phyloP scores from a whole-genome alignment of 345 rosid species.

The Salix udensis region DNA sequence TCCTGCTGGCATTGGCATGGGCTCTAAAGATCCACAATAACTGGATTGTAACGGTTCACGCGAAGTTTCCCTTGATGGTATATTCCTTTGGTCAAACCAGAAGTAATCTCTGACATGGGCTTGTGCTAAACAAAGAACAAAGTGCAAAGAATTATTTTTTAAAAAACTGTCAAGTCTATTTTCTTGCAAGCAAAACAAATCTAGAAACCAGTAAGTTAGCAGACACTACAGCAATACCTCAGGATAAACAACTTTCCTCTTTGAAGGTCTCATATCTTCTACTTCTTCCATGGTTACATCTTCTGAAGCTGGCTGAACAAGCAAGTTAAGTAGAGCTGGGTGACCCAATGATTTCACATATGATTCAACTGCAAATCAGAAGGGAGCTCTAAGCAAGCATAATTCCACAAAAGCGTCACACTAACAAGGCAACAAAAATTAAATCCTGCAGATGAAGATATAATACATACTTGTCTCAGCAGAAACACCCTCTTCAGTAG shows the following conservation, averaged over 20 bases:
- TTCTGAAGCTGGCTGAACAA: slow-evolving; percentile 67
- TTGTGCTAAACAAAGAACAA: slow-evolving; percentile 62
- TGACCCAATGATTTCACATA: slow-evolving; percentile 76
- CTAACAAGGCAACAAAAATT: neutral
- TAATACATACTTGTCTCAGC: slow-evolving; percentile 77
- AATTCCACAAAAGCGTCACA: neutral
- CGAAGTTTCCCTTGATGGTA: slow-evolving; percentile 97
- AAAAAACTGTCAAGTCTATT: neutral
- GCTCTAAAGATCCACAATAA: too few relatives aligned
- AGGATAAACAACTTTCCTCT: slow-evolving; percentile 69
- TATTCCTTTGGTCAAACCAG: slow-evolving; percentile 84
- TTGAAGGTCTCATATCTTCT: slow-evolving; percentile 88
- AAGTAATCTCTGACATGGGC: slow-evolving; percentile 96
- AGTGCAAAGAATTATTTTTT: neutral
- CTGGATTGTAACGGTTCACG: slow-evolving; percentile 87
- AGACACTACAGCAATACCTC: slow-evolving; percentile 47
- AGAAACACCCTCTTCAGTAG: slow-evolving; percentile 79
- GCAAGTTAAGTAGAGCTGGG: slow-evolving; percentile 78
- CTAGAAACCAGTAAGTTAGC: neutral
- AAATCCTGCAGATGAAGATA: slow-evolving; percentile 3
- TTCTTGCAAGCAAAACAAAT: slow-evolving; percentile 19
- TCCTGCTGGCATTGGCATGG: too few relatives aligned
- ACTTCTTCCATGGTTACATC: slow-evolving; percentile 73
- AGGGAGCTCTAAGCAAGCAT: slow-evolving; percentile 11
- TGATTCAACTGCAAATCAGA: slow-evolving; percentile 71